Percentiles rank a stretch among this genome's conserved stretches.
Evolutionary conservation across 495 filamentous ascomycete species (phyloP).

Genomic region (Clavariopsis aquatica): DNA sequence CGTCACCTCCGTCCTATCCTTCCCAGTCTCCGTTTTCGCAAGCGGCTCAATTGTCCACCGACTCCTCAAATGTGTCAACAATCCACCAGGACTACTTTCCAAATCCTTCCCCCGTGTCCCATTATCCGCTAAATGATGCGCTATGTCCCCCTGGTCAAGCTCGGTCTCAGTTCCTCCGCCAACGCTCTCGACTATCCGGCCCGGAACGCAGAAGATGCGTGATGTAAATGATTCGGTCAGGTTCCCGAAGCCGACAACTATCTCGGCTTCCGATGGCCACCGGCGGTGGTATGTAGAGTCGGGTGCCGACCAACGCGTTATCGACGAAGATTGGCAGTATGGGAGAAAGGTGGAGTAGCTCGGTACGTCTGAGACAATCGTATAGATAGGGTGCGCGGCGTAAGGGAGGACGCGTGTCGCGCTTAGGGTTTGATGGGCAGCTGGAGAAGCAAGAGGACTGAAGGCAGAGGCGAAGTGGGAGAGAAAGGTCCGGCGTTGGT

Average conservation of each 20-base stretch:
- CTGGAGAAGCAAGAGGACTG: conserved; percentile 29
- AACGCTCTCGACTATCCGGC: conserved; percentile 71
- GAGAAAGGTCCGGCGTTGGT: conserved; percentile 40
- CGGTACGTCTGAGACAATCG: conserved; percentile 78
- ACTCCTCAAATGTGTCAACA: conserved; percentile 77
- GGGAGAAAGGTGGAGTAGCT: conserved; percentile 82
- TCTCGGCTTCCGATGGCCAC: conserved; percentile 72
- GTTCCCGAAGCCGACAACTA: conserved; percentile 81
- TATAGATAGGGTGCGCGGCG: conserved; percentile 67
- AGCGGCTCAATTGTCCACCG: conserved; percentile 68
- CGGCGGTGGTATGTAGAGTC: conserved; percentile 49
- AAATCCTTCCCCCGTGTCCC: background rate
- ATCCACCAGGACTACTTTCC: conserved; percentile 47
- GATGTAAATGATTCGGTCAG: conserved; percentile 79
- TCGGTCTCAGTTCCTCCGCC: conserved; percentile 54
- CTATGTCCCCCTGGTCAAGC: conserved; percentile 47
- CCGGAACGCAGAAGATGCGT: conserved; percentile 70
- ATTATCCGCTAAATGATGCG: conserved; percentile 38
- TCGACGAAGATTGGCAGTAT: conserved; percentile 71
- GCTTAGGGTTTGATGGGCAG: conserved; percentile 59
- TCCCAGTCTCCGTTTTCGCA: conserved; percentile 31
- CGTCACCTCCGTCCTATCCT: conserved; percentile 66
- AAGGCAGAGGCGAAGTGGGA: conserved; percentile 31
- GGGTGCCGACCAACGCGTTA: conserved; percentile 61
- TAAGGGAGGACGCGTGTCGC: conserved; percentile 82